Conservation (phyloP, 345 rosid species). For the Bruguiera parviflora region DNA sequence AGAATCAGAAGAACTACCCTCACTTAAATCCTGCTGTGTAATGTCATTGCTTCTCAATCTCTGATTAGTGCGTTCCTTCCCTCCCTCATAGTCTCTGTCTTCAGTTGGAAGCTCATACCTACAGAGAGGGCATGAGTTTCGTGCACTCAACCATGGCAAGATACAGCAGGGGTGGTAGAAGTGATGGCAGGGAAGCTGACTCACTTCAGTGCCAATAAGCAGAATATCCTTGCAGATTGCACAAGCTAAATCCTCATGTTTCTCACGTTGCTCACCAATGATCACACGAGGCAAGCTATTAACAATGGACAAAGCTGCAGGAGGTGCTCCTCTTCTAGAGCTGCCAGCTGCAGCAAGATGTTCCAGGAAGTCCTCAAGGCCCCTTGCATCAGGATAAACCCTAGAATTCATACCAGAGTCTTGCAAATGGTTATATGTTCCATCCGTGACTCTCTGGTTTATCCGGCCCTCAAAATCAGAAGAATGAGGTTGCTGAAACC, state of each 20-base stretch:
- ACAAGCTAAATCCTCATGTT: conserved; percentile 50
- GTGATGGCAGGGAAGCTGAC: conserved; percentile 83
- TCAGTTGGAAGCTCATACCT: conserved; percentile 91
- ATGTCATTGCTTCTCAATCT: conserved; percentile 30
- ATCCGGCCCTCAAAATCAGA: conserved; percentile 38
- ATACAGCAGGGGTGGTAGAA: conserved; percentile 77
- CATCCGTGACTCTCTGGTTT: conserved; percentile 40
- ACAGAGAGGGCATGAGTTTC: conserved; percentile 93
- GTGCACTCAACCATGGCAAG: conserved; percentile 74
- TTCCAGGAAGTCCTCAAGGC: conserved; percentile 69
- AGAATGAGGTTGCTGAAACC: conserved; percentile 27
- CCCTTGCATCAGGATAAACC: conserved; percentile 61
- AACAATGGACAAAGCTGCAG: conserved; percentile 67
- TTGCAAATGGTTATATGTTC: conserved; percentile 33
- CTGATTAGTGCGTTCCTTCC: conserved; percentile 37
- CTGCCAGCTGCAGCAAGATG: conserved; percentile 66
- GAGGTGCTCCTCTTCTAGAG: conserved; percentile 89
- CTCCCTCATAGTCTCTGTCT: conserved; percentile 72
- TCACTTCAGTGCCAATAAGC: conserved; percentile 49
- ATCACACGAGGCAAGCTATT: conserved; percentile 52
- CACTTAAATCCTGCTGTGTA: conserved; percentile 39
- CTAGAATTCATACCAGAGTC: conserved; percentile 44
- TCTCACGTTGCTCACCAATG: conserved; percentile 45
- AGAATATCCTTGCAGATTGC: conserved; percentile 87
- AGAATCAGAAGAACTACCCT: conserved; percentile 39